Base-by-base conservation (phyloP, 768 basidiomycete genomes). In the Phlebiopsis gigantea region DNA sequence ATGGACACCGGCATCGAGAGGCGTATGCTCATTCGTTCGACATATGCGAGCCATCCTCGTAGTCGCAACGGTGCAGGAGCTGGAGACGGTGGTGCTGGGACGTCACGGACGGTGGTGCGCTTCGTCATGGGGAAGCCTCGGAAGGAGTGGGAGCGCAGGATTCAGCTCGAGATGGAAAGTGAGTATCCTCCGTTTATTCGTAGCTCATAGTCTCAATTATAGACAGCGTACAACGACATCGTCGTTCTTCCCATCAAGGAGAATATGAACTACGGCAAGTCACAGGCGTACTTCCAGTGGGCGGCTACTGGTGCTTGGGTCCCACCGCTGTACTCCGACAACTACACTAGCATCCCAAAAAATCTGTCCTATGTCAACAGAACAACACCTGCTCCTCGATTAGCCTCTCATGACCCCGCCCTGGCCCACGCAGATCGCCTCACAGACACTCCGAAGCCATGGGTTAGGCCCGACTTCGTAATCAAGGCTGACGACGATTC, bases 261-360 rank as follows among this genome's bases (percentile, higher is more conserved):
- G 73, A 97, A 98, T 71, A 98, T 98, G 96, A 98, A 98, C 71
- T 75, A 80, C 47, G 96, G 96, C 56, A 98, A 98, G 72, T 90
- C 90, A 4, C 79, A 96, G 66, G 82, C 87, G 1, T 98, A 87
- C 74, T 98, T 94, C 75, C 82, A 83, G 14, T 98, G 96, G 96
- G 92, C 95, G 4, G 82, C 90, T 34, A 81, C 85, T 65, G 85
- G 90, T 63, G 93, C 93, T 9, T 93, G 90, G 82, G 93, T 98
- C 0, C 93, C 93, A 42, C 86, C 90, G 19, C 75, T 88, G 39
- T 86, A 87, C 66, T 69, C 71, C 62, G 73, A 79, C 61, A 72
- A 75, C 50, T 73, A 76, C 39, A 65, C 71, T 31, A 69, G 73
- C 2, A 61, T 63, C 24, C 75, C 78, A 4, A 80, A 79, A 9